These are phyloP conservation scores for Penicillium longicatenatum DNA, from an alignment of 495 filamentous ascomycete genomes.

Conservation along the genomic window DNA sequence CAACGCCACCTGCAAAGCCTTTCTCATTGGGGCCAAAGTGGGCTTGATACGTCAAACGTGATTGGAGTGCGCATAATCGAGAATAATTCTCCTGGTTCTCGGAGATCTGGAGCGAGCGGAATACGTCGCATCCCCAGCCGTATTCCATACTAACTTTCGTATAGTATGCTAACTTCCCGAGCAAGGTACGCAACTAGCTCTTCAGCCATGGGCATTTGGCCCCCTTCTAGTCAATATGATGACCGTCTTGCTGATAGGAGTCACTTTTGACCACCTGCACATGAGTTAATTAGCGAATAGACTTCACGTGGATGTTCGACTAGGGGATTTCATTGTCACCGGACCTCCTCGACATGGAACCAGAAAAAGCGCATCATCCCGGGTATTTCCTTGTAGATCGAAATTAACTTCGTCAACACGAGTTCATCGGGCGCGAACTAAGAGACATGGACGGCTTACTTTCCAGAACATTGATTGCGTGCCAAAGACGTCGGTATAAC, in stretches of 20 bases:
- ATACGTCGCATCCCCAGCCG: conserved; percentile 45
- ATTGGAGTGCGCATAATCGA: conserved; percentile 39
- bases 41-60: conserved; percentile 36
- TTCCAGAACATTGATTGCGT: conserved; percentile 14
- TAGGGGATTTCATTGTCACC: conserved; percentile 16
- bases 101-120: conserved; percentile 32
- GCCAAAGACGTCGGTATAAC: conserved; percentile 17
- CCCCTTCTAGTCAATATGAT: not conserved
- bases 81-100: conserved; percentile 37
- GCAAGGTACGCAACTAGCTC: conserved; percentile 34
- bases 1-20: no score
- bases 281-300: conserved; percentile 1
- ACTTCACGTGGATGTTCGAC: conserved; percentile 23
- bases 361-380: conserved; percentile 11
- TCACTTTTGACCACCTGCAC: conserved; percentile 9
- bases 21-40: conserved; percentile 37
- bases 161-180: conserved; percentile 24
- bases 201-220: conserved; percentile 9
- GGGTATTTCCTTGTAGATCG: conserved; percentile 7
- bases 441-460: conserved; percentile 13
- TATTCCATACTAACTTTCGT: no score
- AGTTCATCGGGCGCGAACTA: conserved; percentile 2
- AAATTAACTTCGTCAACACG: not conserved
- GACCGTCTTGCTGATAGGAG: not conserved
- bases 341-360: conserved; percentile 9